A percentile compares a stretch with the other conserved stretches of the same genome.
Conservation (phyloP, 2,329 filamentous ascomycete genomes). For the Clonostachys chloroleuca region DNA sequence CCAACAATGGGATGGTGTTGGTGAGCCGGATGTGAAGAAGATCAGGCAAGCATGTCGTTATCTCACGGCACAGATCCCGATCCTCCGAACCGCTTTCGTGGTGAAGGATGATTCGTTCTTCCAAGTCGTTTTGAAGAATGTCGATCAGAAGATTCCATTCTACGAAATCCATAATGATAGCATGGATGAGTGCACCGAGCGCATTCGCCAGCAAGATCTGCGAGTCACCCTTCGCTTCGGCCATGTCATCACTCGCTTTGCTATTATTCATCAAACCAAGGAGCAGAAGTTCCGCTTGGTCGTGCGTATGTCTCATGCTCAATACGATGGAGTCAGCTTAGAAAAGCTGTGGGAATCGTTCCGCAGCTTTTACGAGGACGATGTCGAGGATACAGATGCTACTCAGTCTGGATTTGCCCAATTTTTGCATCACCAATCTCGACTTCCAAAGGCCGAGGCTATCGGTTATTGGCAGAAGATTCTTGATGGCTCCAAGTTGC, state of each 20-base stretch:
- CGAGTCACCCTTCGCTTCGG: background rate
- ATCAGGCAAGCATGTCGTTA: too few species aligned
- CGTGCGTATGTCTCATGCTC: slow-evolving; percentile 8
- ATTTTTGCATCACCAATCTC: background rate
- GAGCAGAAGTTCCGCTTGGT: slow-evolving; percentile 5
- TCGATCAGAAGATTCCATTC: background rate
- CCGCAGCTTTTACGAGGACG: background rate
- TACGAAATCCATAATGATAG: too few species aligned
- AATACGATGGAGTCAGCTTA: slow-evolving; percentile 12
- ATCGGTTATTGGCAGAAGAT: slow-evolving; percentile 33
- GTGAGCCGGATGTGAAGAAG: too few species aligned
- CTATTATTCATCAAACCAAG: background rate
- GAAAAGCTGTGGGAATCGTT: slow-evolving; percentile 5
- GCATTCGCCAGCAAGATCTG: background rate
- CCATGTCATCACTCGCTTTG: slow-evolving; percentile 1
- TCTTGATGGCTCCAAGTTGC: slow-evolving; percentile 21
- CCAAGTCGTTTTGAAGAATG: slow-evolving; percentile 5
- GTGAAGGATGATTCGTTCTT: too few species aligned
- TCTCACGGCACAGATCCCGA: too few species aligned
- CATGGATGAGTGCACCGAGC: slow-evolving; percentile 1
- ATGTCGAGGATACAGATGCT: background rate
- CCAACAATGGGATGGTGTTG: too few species aligned
- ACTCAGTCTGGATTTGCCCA: background rate
- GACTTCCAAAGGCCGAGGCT: background rate
- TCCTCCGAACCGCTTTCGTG: too few species aligned